These are phyloP conservation scores for Mytilinidion resinicola DNA, from an alignment of 495 filamentous ascomycete genomes.

Conservation along the genomic window DNA sequence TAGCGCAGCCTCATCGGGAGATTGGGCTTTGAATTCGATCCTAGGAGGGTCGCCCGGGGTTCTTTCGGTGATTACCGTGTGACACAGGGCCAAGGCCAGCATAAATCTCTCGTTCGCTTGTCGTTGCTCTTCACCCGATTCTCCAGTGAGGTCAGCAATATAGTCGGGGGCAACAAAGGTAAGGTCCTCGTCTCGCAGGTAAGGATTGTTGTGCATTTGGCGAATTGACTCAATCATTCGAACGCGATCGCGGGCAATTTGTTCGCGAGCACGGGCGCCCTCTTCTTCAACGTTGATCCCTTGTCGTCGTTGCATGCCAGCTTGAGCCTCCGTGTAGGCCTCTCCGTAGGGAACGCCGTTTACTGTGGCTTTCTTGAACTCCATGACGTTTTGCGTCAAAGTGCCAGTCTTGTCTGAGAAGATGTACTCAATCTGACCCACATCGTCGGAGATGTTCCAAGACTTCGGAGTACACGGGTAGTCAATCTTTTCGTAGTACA, in stretches of 20 bases:
- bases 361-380: constrained; percentile 96
- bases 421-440: constrained; percentile 99
- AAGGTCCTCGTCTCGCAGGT: constrained; percentile 78
- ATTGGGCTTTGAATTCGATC: constrained; percentile 95
- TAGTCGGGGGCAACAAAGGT: constrained; percentile 91
- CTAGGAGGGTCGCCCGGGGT: constrained; percentile 80
- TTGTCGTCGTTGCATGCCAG: constrained; percentile 87
- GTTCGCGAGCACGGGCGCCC: constrained; percentile 59
- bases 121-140: constrained; percentile 69
- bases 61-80: constrained; percentile 90
- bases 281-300: constrained; percentile 82
- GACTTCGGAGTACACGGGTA: constrained; percentile 95
- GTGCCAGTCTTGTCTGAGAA: constrained; percentile 99
- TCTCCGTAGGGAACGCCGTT: constrained; percentile 94
- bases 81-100: constrained; percentile 89
- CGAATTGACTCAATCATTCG: constrained; percentile 68
- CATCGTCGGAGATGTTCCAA: constrained; percentile 98
- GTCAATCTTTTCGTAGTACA: constrained; percentile 94
- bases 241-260: constrained; percentile 71
- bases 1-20: constrained; percentile 92
- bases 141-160: constrained; percentile 70
- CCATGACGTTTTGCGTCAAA: constrained; percentile 98
- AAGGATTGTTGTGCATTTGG: constrained; percentile 79
- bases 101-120: constrained; percentile 82
- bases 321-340: constrained; percentile 93